Percentiles rank a stretch among this genome's conserved stretches.
Conservation (phyloP, 306 rosid genomes). For the Benincasa hispida region DNA sequence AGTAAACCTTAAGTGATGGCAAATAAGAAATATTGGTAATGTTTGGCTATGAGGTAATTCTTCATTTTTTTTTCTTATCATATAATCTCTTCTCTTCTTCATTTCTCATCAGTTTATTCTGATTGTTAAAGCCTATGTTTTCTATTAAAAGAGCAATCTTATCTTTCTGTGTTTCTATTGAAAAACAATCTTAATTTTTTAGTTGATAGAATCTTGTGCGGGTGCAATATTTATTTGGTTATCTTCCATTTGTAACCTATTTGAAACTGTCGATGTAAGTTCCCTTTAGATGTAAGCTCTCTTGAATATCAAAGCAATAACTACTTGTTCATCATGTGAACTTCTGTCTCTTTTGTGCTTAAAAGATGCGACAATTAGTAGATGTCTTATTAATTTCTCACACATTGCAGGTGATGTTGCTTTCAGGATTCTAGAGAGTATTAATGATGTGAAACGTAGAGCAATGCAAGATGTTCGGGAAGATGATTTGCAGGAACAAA, state of each 20-base stretch:
- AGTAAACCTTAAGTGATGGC: not conserved
- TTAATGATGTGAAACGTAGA: slow-evolving; percentile 59
- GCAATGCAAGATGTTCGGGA: slow-evolving; percentile 34
- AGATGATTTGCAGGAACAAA: slow-evolving; percentile 47
- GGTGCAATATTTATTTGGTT: not conserved
- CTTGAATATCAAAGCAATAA: not conserved
- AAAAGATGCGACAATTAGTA: not conserved
- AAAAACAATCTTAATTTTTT: not conserved
- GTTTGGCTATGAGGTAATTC: not conserved
- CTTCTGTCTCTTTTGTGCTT: not conserved
- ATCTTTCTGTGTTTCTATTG: not conserved
- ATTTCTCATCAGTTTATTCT: not conserved
- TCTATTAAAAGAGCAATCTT: not conserved
- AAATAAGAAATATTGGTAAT: not conserved
- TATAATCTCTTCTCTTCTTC: not conserved
- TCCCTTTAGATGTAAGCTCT: not conserved
- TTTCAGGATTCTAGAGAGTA: slow-evolving; percentile 64
- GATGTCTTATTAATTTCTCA: not conserved
- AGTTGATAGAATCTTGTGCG: not conserved
- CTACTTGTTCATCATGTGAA: not conserved
- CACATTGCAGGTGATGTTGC: slow-evolving; percentile 82
- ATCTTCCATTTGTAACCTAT: not conserved
- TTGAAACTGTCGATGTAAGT: not conserved
- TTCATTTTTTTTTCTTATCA: not conserved
- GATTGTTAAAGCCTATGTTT: not conserved